A percentile compares a stretch with the other conserved stretches of the same genome.
phyloP scores from a whole-genome alignment of 495 filamentous ascomycete species.

The Trichoderma virens region DNA sequence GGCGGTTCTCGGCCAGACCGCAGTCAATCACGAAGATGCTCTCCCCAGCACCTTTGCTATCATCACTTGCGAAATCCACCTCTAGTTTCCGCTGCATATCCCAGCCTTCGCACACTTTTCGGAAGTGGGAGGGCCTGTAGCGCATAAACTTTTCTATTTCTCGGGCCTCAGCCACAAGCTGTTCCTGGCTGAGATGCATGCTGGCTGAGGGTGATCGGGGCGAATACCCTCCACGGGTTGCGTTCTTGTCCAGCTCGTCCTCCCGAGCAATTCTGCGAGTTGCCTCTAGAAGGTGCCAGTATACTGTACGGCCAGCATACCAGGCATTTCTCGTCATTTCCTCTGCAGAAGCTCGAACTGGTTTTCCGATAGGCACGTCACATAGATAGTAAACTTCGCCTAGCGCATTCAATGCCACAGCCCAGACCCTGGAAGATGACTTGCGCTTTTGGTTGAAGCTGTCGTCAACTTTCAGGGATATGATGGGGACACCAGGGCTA shows the following conservation, averaged over 20 bases:
- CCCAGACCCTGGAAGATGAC: conserved; percentile 67
- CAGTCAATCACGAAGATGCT: conserved; percentile 64
- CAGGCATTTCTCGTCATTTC: conserved; percentile 59
- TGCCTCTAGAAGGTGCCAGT: conserved; percentile 72
- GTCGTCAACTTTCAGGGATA: conserved; percentile 79
- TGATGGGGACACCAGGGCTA: conserved; percentile 86
- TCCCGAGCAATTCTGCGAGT: conserved; percentile 59
- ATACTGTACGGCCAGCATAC: conserved; percentile 66
- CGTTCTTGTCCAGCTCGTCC: conserved; percentile 57
- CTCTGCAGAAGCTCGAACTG: conserved; percentile 35
- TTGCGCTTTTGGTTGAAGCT: conserved; percentile 62
- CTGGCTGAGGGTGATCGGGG: conserved; percentile 41
- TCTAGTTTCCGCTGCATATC: conserved; percentile 82
- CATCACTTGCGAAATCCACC: conserved; percentile 82
- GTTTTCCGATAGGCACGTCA: conserved; percentile 47
- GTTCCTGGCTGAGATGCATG: conserved; percentile 61
- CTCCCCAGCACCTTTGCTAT: conserved; percentile 66
- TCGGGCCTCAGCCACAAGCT: conserved; percentile 63
- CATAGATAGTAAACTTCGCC: conserved; percentile 85
- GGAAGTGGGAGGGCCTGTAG: conserved; percentile 71
- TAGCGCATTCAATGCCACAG: conserved; percentile 79
- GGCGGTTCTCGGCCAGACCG: conserved; percentile 50
- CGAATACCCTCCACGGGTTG: conserved; percentile 38
- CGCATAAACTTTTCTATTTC: conserved; percentile 73
- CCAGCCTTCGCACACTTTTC: conserved; percentile 74